Conservation (phyloP, 176 grass and related monocot genomes). For the Echinochloa phyllopogon region DNA sequence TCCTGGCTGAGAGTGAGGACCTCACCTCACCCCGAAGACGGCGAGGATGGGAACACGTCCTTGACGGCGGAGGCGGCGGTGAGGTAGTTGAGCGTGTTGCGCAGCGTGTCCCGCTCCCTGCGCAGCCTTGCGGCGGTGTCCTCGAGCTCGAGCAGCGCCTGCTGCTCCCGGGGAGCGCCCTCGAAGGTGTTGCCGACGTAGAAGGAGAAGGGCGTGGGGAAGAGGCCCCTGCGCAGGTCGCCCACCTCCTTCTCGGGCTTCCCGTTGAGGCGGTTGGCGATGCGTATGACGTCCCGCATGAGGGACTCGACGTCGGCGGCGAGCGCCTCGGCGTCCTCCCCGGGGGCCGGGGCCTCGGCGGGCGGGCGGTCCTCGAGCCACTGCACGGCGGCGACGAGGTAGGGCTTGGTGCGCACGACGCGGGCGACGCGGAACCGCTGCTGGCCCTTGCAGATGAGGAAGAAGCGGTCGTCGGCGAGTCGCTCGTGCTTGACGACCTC, state of each 20-base stretch:
- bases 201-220: slow-evolving; percentile 99
- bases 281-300: slow-evolving; percentile 96
- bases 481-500: slow-evolving; percentile 98
- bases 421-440: slow-evolving; percentile 84
- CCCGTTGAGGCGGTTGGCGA: slow-evolving; percentile 91
- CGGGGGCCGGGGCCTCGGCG: slow-evolving; percentile 48
- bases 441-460: slow-evolving; percentile 99
- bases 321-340: slow-evolving; percentile 75
- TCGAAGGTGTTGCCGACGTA: slow-evolving; percentile 94
- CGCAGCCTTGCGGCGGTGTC: slow-evolving; percentile 81
- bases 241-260: slow-evolving; percentile 80
- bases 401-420: slow-evolving; percentile 79
- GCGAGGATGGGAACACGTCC: slow-evolving; percentile 81
- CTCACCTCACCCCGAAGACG: slow-evolving; percentile 54
- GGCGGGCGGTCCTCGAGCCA: slow-evolving; percentile 99
- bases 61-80: slow-evolving; percentile 96
- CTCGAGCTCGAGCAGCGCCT: slow-evolving; percentile 96
- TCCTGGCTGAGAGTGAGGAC: slow-evolving; percentile 1
- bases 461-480: slow-evolving; percentile 94
- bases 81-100: slow-evolving; percentile 97
- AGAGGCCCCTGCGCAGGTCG: slow-evolving; percentile 79
- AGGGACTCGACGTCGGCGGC: slow-evolving; percentile 79
- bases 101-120: slow-evolving; percentile 85
- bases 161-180: slow-evolving; percentile 86
- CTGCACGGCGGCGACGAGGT: slow-evolving; percentile 87